phyloP scores from a whole-genome alignment of 768 basidiomycete genomes.

The Pulveroboletus sp. region DNA sequence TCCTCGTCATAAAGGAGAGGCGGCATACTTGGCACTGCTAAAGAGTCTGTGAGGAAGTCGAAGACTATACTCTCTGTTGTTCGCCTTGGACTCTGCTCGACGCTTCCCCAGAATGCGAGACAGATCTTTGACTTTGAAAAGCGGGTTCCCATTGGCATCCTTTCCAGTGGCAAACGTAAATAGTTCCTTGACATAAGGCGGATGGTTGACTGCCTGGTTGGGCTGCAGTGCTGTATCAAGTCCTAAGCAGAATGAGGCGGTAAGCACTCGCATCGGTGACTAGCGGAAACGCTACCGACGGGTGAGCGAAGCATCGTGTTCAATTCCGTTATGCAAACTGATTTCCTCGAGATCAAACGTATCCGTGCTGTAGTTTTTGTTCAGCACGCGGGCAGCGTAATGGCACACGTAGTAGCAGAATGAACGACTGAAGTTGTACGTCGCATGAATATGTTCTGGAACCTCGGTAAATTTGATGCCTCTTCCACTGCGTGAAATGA shows the following conservation, averaged over 20 bases:
- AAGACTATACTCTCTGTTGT: conserved; percentile 58
- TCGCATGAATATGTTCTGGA: conserved; percentile 37
- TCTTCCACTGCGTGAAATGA: conserved; percentile 59
- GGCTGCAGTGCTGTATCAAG: conserved; percentile 46
- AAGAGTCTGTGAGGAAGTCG: conserved; percentile 55
- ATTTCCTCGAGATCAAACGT: conserved; percentile 56
- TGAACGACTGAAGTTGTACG: conserved; percentile 68
- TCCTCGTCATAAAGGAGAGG: background rate
- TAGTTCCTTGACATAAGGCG: conserved; percentile 54
- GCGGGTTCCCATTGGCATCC: conserved; percentile 40
- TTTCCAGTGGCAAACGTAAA: conserved; percentile 60
- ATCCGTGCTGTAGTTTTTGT: conserved; percentile 53
- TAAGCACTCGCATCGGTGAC: background rate
- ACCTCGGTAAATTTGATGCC: conserved; percentile 59
- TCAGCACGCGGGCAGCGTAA: conserved; percentile 55
- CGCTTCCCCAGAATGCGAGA: conserved; percentile 58
- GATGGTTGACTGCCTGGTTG: conserved; percentile 53
- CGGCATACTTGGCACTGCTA: conserved; percentile 63
- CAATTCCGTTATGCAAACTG: conserved; percentile 14
- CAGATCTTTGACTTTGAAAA: conserved; percentile 57
- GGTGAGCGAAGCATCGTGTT: conserved; percentile 28
- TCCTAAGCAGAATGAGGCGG: conserved; percentile 43
- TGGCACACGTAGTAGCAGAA: conserved; percentile 67
- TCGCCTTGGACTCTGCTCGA: conserved; percentile 50
- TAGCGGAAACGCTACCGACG: conserved; percentile 14